Evolutionary conservation across 805 yeast species (phyloP), one percentile per base, ranked within the genome.

Genomic region (Cyberlindnera sargentensis): DNA sequence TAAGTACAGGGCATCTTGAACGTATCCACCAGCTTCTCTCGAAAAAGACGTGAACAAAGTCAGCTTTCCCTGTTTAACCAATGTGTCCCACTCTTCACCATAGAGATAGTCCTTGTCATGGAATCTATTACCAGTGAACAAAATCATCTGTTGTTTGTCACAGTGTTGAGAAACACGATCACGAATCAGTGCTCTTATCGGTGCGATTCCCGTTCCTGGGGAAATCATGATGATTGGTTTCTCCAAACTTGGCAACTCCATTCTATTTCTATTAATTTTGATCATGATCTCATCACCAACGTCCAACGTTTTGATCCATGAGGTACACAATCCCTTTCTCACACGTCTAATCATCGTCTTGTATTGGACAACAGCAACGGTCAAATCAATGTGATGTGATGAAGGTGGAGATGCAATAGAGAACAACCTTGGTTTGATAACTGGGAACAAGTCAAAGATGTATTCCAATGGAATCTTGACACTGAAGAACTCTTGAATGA

Each of bases 161-260:
- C 61, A 53, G 1, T 68, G 55, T 36, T 76, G 76, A 3, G 15
- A 6, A 5, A 46, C 37, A 24, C 52, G 44, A 4, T 43, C 42
- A 8, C n/a, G 33, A 10, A 91, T 71, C 34, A 90, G 56, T 1
- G 86, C 74, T 55, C 87, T 76, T 74, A 91, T 79, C 2, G 99
- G 99, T 0, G 99, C 99, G 8, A 93, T 70, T 2, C 99, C 99
- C 0, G 98, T 95, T 4, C 99, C 99, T 0, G 99, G 95, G 2
- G 91, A 83, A 4, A 91, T 72, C 75, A 91, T 68, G 3, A 93
- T 64, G 26, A 84, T 64, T 0, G 95, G 84, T 3, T 47, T 58
- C 4, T 57, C 40, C 8, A 30, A 48, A 3, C 50, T 28, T 8
- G 40, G 59, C 10, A 73, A 64, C 34, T 62, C 62, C 36, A 79